Percentiles rank a stretch among this genome's conserved stretches.
Evolutionary conservation across 768 basidiomycete species (phyloP).

Genomic region (Tulasnella sp.): DNA sequence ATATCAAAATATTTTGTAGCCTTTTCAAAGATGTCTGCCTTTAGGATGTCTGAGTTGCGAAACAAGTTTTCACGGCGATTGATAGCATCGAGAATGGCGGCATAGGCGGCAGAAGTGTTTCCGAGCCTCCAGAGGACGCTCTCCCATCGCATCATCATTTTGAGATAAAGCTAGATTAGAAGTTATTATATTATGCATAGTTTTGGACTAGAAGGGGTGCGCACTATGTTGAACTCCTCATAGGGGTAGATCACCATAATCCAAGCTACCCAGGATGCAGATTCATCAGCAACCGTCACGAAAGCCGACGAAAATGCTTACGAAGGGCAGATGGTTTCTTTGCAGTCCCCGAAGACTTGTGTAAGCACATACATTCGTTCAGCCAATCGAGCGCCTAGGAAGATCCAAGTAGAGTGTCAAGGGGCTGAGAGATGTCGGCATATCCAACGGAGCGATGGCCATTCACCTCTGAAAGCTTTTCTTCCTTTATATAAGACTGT

Average conservation of each 20-base stretch:
- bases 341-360: background rate
- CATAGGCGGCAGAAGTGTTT: slow-evolving; percentile 46
- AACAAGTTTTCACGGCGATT: background rate
- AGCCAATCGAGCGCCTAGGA: slow-evolving; percentile 11
- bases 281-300: background rate
- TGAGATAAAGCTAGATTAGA: slow-evolving; percentile 36
- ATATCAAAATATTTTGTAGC: background rate
- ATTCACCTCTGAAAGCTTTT: background rate
- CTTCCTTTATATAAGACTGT: background rate
- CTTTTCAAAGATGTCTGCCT: background rate
- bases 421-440: too few relatives aligned
- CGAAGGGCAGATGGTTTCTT: background rate
- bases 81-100: slow-evolving; percentile 33
- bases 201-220: background rate
- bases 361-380: background rate
- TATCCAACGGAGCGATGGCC: background rate
- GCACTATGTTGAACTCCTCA: slow-evolving; percentile 1
- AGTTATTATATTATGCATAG: background rate
- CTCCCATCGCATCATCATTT: slow-evolving; percentile 39
- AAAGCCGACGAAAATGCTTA: background rate
- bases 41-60: background rate
- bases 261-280: background rate
- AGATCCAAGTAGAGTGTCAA: too few relatives aligned
- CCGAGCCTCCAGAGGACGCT: slow-evolving; percentile 44
- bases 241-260: background rate